Conservation (phyloP, 345 rosid genomes). For the Brassica napus region Da-Ae NC_063452.1:64758001-64758500, state of each 20-base stretch:
- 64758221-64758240: not conserved
- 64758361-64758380: too few species aligned
- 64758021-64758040: conserved; percentile 36
- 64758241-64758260: not conserved
- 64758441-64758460: too few species aligned
- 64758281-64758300: not conserved
- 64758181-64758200: not conserved
- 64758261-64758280: not conserved
- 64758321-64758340: not conserved
- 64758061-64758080: conserved; percentile 35
- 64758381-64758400: too few species aligned
- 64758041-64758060: conserved; percentile 40
- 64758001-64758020: conserved; percentile 24
- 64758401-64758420: too few species aligned
- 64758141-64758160: conserved; percentile 5
- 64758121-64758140: conserved; percentile 14
- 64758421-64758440: too few species aligned
- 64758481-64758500: too few species aligned
- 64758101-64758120: conserved; percentile 29
- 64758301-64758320: not conserved
- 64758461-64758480: too few species aligned
- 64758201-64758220: not conserved
- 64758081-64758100: conserved; percentile 20
- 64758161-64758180: not conserved
- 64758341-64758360: not conserved